These are phyloP conservation scores for Lecanosticta acicola DNA, from an alignment of 2,329 filamentous ascomycete species.

Conservation along the genomic window DNA sequence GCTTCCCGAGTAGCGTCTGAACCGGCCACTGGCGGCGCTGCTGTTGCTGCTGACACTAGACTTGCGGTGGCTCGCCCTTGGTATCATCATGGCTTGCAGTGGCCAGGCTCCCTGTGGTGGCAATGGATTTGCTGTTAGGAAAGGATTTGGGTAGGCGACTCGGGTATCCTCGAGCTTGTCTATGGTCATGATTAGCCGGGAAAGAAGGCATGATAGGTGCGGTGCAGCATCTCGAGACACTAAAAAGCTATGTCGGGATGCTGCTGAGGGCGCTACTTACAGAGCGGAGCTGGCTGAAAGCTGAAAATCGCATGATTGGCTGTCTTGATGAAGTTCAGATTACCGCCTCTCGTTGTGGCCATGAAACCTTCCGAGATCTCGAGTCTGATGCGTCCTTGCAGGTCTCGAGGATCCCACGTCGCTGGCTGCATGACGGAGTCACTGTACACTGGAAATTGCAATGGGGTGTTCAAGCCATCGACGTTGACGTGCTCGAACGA, in stretches of 20 bases:
- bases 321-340: constrained; percentile 53
- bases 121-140: neutral
- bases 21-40: neutral
- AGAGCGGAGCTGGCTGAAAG: constrained; percentile 75
- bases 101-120: neutral
- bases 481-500: neutral
- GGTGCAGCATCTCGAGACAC: no score
- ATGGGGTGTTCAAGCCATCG: constrained; percentile 29
- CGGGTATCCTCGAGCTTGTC: constrained; percentile 66
- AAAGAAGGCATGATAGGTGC: no score
- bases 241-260: no score
- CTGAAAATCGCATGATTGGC: constrained; percentile 73
- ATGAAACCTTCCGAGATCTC: constrained; percentile 67
- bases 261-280: no score
- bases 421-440: constrained; percentile 62
- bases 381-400: constrained; percentile 69
- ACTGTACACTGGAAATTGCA: constrained; percentile 69
- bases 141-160: constrained; percentile 71
- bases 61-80: constrained; percentile 3
- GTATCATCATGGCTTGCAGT: neutral
- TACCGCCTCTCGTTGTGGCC: constrained; percentile 14
- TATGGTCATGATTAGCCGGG: no score
- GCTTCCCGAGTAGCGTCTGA: neutral
- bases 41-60: constrained; percentile 5
- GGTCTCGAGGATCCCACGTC: constrained; percentile 66